A percentile compares a stretch with the other conserved stretches of the same genome.
phyloP scores from a whole-genome alignment of 1,139 yeast genomes.

The Yamadazyma friedrichii region DNA sequence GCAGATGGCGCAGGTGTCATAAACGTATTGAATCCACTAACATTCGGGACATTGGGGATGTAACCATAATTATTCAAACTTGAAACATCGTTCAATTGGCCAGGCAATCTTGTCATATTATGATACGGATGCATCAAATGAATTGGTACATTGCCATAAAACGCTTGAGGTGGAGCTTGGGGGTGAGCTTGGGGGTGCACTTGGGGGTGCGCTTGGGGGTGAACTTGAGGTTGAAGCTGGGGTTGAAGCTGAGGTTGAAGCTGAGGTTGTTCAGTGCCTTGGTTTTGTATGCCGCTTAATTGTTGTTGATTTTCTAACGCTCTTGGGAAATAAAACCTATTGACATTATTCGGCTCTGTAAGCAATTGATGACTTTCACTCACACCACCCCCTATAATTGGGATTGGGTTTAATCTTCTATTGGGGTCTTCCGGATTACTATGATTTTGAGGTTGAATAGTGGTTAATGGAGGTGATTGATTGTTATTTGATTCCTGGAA shows the following conservation, averaged over 20 bases:
- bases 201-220: too few species aligned
- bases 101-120: too few species aligned
- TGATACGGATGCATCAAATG: too few species aligned
- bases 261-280: neutral
- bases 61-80: neutral
- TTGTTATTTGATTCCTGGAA: neutral
- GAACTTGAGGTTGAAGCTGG: too few species aligned
- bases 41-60: conserved; percentile 1
- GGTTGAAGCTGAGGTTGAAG: neutral
- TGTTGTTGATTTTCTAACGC: neutral
- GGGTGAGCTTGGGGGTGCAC: too few species aligned
- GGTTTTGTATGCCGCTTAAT: too few species aligned
- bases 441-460: neutral
- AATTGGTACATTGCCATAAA: too few species aligned
- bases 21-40: neutral
- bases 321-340: conserved; percentile 1
- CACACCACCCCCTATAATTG: conserved; percentile 1
- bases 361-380: neutral
- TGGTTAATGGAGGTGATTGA: neutral
- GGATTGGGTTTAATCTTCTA: conserved; percentile 9
- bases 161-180: too few species aligned
- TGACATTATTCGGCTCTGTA: neutral
- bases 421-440: neutral
- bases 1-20: neutral
- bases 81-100: too few species aligned